Base-by-base conservation (phyloP, 257 asterid species). In the Euphrasia confusa region DNA sequence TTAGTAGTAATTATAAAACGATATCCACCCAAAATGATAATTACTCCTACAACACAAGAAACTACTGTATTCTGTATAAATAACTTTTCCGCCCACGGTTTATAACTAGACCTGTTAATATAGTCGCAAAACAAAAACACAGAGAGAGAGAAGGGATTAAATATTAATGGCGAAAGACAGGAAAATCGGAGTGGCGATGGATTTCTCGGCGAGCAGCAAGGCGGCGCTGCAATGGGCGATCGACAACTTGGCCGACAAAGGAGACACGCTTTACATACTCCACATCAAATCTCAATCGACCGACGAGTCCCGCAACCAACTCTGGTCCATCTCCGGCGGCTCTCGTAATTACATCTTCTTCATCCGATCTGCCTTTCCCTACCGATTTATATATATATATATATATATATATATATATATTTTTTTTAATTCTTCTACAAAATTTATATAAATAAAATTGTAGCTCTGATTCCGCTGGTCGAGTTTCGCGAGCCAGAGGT, bases 131-230 rank as follows among this genome's bases (percentile, higher is more conserved):
- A 30, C 33, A 30, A 30, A 30, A 30, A 30, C 5, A 5, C 4
- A 6, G 17, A 15, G 4, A 52, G 18, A 53, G 7, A 53, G 5
- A 53, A 18, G 10, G 10, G 26, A 53, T 7, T 6, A 6, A 42
- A 18, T 17, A 83, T 11, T 4, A 30, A 30, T 86, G 95, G 86
- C n/a, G 57, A 83, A 78, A 63, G 95, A 86, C 75, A 79, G 90
- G 71, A 86, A 63, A 14, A 67, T 86, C 1, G 95, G 88, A 8
- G 81, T 86, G 11, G 90, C 90, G 0, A 74, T 85, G 78, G 90
- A 83, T 52, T 85, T 88, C 78, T 88, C 96, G 0, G 73, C 81
- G 79, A 85, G 88, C 80, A 88, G 96, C 76, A 83, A 80, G 69
- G 67, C 74, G 44, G 96, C 92, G 18, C 65, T 88, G 35, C 66